A percentile compares a stretch with the other conserved stretches of the same genome.
phyloP scores from a whole-genome alignment of 192 early-diverging fungal species.

The Coemansia sp. region DNA sequence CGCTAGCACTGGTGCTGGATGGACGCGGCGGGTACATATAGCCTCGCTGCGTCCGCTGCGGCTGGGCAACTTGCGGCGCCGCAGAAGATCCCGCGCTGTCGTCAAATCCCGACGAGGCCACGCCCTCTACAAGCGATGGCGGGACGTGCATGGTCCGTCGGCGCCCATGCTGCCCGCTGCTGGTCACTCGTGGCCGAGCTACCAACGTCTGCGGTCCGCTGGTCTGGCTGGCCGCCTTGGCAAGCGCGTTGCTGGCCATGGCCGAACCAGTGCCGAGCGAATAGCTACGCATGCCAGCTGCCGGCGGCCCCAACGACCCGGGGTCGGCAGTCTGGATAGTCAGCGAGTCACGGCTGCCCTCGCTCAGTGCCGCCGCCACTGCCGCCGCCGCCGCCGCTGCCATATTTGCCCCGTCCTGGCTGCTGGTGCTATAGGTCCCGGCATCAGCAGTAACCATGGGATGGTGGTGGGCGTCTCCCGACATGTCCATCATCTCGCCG shows the following conservation, averaged over 20 bases:
- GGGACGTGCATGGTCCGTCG: slow-evolving; percentile 47
- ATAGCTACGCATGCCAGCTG: slow-evolving; percentile 9
- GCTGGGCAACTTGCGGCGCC: no score
- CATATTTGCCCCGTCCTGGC: slow-evolving; percentile 1
- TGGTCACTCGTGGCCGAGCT: neutral
- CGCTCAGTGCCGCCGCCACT: slow-evolving; percentile 25
- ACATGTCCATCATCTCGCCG: slow-evolving; percentile 25
- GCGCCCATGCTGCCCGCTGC: slow-evolving; percentile 4
- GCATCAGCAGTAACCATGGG: slow-evolving; percentile 5
- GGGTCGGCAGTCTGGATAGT: slow-evolving; percentile 1
- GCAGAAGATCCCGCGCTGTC: neutral
- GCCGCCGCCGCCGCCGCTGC: slow-evolving; percentile 23
- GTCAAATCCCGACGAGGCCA: slow-evolving; percentile 26
- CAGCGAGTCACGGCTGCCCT: slow-evolving; percentile 7
- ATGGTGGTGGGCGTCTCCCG: neutral
- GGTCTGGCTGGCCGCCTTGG: neutral
- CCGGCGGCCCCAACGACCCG: neutral
- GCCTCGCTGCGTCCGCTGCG: neutral
- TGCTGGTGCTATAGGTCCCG: slow-evolving; percentile 2
- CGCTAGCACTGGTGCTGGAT: no score
- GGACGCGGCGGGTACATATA: slow-evolving; percentile 1
- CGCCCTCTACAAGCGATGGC: slow-evolving; percentile 37
- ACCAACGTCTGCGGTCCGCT: neutral
- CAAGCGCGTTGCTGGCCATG: neutral
- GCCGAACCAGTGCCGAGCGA: slow-evolving; percentile 8